Evolutionary conservation across 2,329 filamentous ascomycete species (phyloP), one percentile per base, ranked within the genome.

Genomic region (Hirsutella minnesotensis): DNA sequence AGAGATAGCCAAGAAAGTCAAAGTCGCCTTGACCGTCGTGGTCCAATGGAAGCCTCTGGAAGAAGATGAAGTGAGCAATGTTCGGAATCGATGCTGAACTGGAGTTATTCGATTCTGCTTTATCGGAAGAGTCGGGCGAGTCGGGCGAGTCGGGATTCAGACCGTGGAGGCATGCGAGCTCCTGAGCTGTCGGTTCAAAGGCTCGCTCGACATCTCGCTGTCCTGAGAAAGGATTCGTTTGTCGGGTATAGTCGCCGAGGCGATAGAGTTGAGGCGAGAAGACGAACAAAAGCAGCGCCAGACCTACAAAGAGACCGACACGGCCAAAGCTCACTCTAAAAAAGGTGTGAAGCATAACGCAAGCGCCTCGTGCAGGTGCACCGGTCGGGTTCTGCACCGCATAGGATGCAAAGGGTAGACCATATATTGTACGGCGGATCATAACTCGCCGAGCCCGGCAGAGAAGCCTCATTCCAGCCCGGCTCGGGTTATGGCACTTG

Each of bases 51-150:
- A 43, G 36, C 15, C 22, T 35, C 38, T 48, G 45, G 4, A 49
- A 36, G 41, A 46, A 48, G 4, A 48, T 44, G 44, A 48, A 50
- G 38, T 47, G 46, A 20, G 44, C 43, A 16, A 49, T 35, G 31
- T 47, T 48, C 27, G 47, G 47, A 21, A 49, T 48, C 15, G 47
- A 40, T 13, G 38, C n/a, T 2, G 36, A 19, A 3, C 30, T 13
- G 9, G 36, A 21, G 3, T 29, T 20, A 0, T 34, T 20, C 12
- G 16, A 3, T 10, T 12, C 3, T 7, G 21, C 15, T 9, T n/a
- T 7, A 19, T 36, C n/a, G 3, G 34, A 36, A 4, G 34, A 12
- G n/a, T 10, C n/a, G 34, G 7, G 4, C 34, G 18, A 12, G n/a
- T 10, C n/a, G 34, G 7, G 4, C 34, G 18, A 3, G 7, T 18